These are phyloP conservation scores for Trichomonas gallinae DNA, from an alignment of 208 protist species.

Conservation along the genomic window DNA sequence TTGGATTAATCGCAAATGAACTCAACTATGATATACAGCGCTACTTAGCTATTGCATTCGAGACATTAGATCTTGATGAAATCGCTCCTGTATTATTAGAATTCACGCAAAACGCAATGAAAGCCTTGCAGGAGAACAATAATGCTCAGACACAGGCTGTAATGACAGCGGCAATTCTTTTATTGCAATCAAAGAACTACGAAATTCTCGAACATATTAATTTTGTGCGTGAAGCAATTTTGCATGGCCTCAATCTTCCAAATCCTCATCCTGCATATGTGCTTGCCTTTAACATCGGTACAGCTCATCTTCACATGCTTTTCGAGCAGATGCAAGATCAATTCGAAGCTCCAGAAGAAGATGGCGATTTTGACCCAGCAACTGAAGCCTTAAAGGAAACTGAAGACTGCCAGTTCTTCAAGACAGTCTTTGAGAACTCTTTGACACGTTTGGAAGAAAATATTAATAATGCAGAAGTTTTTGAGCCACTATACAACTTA, in stretches of 20 bases:
- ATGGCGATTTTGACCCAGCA: not conserved
- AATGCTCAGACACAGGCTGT: not conserved
- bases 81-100: not conserved
- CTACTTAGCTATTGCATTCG: not conserved
- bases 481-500: not conserved
- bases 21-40: not conserved
- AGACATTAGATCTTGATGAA: not conserved
- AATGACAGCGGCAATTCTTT: not conserved
- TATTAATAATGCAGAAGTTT: not conserved
- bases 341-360: not conserved
- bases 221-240: not conserved
- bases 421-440: not conserved
- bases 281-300: not conserved
- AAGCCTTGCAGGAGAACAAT: not conserved
- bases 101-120: not conserved
- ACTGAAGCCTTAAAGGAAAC: not conserved
- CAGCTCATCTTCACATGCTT: not conserved
- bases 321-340: not conserved
- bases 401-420: not conserved
- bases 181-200: not conserved
- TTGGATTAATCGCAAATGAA: not conserved
- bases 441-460: not conserved
- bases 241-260: not conserved
- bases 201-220: not conserved
- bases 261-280: not conserved